Percentiles rank a stretch among this genome's conserved stretches.
These are phyloP conservation scores for Epichloe amarillans DNA, from an alignment of 2,329 filamentous ascomycete species.

Conservation along the genomic window DNA sequence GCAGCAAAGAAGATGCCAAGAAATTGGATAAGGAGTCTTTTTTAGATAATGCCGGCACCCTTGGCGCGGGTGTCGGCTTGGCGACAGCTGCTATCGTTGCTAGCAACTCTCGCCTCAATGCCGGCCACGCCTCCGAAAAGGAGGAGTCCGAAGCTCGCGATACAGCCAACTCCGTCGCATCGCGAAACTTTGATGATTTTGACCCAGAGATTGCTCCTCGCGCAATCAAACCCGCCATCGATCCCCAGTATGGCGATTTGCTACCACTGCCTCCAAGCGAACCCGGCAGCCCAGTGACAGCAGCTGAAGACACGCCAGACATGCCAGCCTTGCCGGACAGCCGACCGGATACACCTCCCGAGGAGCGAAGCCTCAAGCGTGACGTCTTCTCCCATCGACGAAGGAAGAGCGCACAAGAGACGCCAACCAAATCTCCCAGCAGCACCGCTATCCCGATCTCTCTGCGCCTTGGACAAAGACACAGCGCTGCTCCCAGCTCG, in stretches of 20 bases:
- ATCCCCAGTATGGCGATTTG: slow-evolving; percentile 52
- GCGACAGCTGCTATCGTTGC: slow-evolving; percentile 32
- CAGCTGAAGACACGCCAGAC: slow-evolving; percentile 30
- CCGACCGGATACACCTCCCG: slow-evolving; percentile 41
- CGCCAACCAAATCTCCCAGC: slow-evolving; percentile 36
- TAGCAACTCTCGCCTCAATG: slow-evolving; percentile 29
- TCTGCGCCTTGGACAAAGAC: slow-evolving; percentile 35
- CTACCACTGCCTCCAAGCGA: slow-evolving; percentile 50
- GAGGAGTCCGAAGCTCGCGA: slow-evolving; percentile 21
- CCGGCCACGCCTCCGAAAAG: slow-evolving; percentile 30
- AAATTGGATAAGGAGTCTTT: slow-evolving; percentile 38
- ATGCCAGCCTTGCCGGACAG: slow-evolving; percentile 47
- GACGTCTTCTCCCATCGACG: slow-evolving; percentile 32
- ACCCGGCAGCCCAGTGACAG: slow-evolving; percentile 32
- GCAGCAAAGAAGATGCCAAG: slow-evolving; percentile 16
- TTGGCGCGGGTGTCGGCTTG: slow-evolving; percentile 56
- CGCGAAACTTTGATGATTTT: slow-evolving; percentile 23
- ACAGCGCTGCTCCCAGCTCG: slow-evolving; percentile 26
- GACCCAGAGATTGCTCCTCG: slow-evolving; percentile 47
- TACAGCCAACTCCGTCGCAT: slow-evolving; percentile 8
- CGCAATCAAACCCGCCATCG: slow-evolving; percentile 50
- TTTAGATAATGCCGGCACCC: slow-evolving; percentile 60
- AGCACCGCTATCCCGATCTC: slow-evolving; percentile 45
- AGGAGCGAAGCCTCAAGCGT: slow-evolving; percentile 28
- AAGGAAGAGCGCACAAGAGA: slow-evolving; percentile 34